Base-by-base conservation (phyloP, 108 stramenopile species). In the Nitzschia putrida region DNA sequence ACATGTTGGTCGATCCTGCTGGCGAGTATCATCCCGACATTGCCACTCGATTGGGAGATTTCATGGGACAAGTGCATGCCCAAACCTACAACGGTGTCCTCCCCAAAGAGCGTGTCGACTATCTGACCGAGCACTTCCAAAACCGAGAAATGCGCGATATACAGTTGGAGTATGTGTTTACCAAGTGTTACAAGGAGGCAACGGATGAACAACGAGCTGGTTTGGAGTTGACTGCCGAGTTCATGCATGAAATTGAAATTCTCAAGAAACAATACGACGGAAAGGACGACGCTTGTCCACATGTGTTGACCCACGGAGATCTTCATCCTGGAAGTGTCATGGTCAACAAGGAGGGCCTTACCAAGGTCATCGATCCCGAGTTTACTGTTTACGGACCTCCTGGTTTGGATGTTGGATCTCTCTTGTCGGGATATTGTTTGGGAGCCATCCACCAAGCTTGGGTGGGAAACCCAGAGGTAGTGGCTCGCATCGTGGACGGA, bases 291-390 rank as follows among this genome's bases (percentile, higher is more conserved):
- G 55, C 63, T 0, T 66, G 61, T 23, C 61, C 72, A 52, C 61
- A 87, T 54, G 85, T 82, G 2, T 65, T 92, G 66, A 72, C 72
- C 51, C 92, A 93, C 69, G 92, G 92, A 34, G 92, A 93, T 78
- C 70, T 93, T 18, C 92, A 93, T 79, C 88, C 89, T 8, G 92
- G 92, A 58, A 77, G 74, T 59, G 86, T 93, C 59, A 93, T 93
- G 92, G 87, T 88, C 0, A 71, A 78, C 45, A 51, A 51, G 7
- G 53, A 47, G 0, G 78, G 72, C 21, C 65, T 70, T 45, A 73
- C 81, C 50, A 77, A 85, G 50, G 86, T 87, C 23, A 93, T 93
- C 50, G 92, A 93, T 80, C 89, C 92, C 11, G 92, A 93, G 71
- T 93, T 93, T 66, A 86, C 88, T 34, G 80, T 90, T 1, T 90